These are phyloP conservation scores for Ophiostoma himal-ulmi DNA, from an alignment of 2,329 filamentous ascomycete species.

Conservation along the genomic window DNA sequence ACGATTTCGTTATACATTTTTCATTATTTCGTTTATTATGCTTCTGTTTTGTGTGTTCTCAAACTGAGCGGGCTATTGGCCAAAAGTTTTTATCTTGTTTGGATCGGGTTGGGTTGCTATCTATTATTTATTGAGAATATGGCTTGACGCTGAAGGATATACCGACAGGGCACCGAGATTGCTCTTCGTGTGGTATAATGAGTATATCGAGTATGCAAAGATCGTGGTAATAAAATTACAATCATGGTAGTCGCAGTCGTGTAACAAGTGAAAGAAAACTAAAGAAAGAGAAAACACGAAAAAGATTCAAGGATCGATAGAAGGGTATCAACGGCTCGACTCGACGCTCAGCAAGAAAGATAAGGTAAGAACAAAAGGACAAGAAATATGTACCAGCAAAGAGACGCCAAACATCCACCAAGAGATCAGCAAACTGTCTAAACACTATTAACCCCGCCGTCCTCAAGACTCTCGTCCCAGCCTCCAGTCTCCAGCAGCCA, in stretches of 20 bases:
- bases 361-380: background rate
- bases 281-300: background rate
- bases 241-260: background rate
- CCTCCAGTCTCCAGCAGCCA: slow-evolving; percentile 74
- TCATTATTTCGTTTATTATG: background rate
- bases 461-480: slow-evolving; percentile 74
- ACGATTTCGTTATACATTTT: background rate
- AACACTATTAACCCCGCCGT: slow-evolving; percentile 46
- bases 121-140: background rate
- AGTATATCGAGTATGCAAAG: background rate
- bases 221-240: background rate
- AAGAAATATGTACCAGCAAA: background rate
- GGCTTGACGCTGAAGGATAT: background rate
- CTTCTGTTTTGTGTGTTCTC: background rate
- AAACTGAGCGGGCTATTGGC: slow-evolving; percentile 5
- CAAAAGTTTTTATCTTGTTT: slow-evolving; percentile 8
- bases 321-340: slow-evolving; percentile 7
- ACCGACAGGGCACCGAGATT: background rate
- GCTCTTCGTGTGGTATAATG: slow-evolving; percentile 3
- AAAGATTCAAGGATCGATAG: slow-evolving; percentile 1
- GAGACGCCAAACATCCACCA: background rate
- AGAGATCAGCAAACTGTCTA: slow-evolving; percentile 27
- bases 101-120: background rate
- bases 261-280: background rate
- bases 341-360: background rate